Base-by-base conservation (phyloP, 441 rosid genomes). In the Pelargonium myrrhifolium region DNA sequence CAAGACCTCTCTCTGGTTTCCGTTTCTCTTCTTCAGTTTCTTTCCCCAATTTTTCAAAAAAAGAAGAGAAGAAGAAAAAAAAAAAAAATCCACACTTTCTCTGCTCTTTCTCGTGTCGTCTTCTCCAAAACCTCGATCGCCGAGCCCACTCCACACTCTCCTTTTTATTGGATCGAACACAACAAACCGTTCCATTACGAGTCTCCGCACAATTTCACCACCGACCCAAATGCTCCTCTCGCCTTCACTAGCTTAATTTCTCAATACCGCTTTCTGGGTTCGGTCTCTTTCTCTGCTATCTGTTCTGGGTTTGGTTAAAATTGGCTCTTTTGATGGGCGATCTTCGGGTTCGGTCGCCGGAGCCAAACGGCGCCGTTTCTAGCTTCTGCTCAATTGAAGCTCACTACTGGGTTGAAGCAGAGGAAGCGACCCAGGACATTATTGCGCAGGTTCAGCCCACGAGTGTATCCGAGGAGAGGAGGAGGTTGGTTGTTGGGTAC, bases 381-480 rank as follows among this genome's bases (percentile, higher is more conserved):
- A 85, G 42, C 74, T 75, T 0, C 65, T 80, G 4, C 6, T 73
- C 31, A 65, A 76, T 81, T 76, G 72, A 42, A 65, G 70, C 74
- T 7, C 87, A 83, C 81, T 77, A 70, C 71, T 86, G 88, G 90
- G 77, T 21, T 61, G 77, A 49, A 69, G 86, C 88, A 6, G 97
- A 92, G 87, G 87, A 79, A 70, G 84, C 84, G 35, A 83, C 92
- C 9, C 81, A 78, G 70, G 82, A 66, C 35, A 89, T 91, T 65
- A 87, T 89, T 42, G 82, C 85, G n/a, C 81, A 77, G 78, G 89
- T 89, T 45, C 97, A 85, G 69, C 94, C 97, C 7, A 84, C 88
- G 53, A 67, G 65, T 56, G 84, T 81, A 10, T 89, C 96, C 2
- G 92, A 87, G 79, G 81, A 82, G 79, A 82, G 91, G 78, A 77